phyloP scores from a whole-genome alignment of 768 basidiomycete species.

The Podaxis mareebaensis region DNA sequence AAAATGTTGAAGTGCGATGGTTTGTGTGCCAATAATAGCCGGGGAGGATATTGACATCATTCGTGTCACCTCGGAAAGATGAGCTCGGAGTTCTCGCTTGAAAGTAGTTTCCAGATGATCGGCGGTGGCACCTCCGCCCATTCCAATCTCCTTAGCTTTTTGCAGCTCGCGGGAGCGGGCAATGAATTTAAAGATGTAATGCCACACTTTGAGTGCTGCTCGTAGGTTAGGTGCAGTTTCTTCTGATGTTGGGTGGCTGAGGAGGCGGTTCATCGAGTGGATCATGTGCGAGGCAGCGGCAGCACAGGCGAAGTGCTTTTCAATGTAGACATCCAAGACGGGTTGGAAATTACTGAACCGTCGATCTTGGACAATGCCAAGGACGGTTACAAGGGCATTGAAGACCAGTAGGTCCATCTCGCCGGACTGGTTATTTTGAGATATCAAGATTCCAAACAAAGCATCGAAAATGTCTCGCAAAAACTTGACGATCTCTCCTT shows the following conservation, averaged over 20 bases:
- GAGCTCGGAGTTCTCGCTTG: conserved; percentile 76
- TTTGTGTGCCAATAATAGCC: conserved; percentile 92
- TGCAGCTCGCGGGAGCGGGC: conserved; percentile 88
- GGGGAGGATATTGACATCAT: conserved; percentile 86
- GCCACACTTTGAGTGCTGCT: conserved; percentile 94
- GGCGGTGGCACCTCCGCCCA: conserved; percentile 78
- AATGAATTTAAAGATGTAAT: conserved; percentile 94
- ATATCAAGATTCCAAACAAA: conserved; percentile 85
- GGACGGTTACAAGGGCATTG: conserved; percentile 86
- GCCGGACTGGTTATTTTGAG: conserved; percentile 67
- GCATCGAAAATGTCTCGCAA: conserved; percentile 90
- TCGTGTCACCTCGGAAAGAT: conserved; percentile 78
- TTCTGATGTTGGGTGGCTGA: conserved; percentile 67
- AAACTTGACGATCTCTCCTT: conserved; percentile 94
- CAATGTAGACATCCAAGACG: conserved; percentile 92
- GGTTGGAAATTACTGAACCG: conserved; percentile 95
- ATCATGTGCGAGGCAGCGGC: conserved; percentile 84
- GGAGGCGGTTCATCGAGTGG: conserved; percentile 81
- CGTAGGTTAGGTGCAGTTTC: conserved; percentile 80
- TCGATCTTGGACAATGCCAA: conserved; percentile 91
- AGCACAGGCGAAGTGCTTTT: conserved; percentile 81
- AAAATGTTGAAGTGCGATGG: conserved; percentile 91
- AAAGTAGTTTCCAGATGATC: conserved; percentile 86
- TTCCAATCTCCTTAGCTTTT: conserved; percentile 75
- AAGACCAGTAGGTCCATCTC: conserved; percentile 88